Percentiles rank a stretch among this genome's conserved stretches.
Evolutionary conservation across 2,329 filamentous ascomycete species (phyloP).

Genomic region (Didymella glomerata): DNA sequence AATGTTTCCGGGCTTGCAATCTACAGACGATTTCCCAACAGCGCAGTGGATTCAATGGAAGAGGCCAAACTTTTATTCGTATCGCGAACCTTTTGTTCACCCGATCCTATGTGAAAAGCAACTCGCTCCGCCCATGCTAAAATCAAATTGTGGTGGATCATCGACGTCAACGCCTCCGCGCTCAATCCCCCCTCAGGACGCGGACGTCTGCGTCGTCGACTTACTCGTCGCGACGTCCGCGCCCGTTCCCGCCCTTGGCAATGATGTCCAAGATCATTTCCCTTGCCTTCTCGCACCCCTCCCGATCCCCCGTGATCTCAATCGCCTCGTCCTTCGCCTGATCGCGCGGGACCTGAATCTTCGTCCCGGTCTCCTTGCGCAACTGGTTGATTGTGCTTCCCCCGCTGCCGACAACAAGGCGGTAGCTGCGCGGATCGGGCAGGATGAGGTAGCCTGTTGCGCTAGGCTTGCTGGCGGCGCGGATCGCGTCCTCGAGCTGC

Average conservation of each 20-base stretch:
- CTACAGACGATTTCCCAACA: too few species aligned
- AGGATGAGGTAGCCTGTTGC: constrained; percentile 88
- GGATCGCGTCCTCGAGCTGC: constrained; percentile 75
- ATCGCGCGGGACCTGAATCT: constrained; percentile 89
- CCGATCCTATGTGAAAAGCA: too few species aligned
- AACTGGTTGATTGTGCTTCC: constrained; percentile 94
- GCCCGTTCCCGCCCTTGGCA: constrained; percentile 23
- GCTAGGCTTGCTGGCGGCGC: constrained; percentile 72
- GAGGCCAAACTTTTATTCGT: neutral
- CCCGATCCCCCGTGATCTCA: constrained; percentile 81
- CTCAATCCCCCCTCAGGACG: too few species aligned
- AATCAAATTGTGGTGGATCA: too few species aligned
- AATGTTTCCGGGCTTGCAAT: too few species aligned
- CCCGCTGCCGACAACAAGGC: constrained; percentile 86
- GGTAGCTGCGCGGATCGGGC: constrained; percentile 85
- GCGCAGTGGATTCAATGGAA: neutral
- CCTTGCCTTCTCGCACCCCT: constrained; percentile 85
- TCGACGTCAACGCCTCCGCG: too few species aligned
- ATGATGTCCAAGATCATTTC: constrained; percentile 89
- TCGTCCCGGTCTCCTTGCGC: constrained; percentile 89
- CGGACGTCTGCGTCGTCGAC: too few species aligned
- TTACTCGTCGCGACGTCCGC: constrained; percentile 12
- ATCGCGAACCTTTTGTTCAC: neutral
- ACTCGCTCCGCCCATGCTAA: too few species aligned
- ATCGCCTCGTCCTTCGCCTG: constrained; percentile 82